Percentiles rank a stretch among this genome's conserved stretches.
These are phyloP conservation scores for Mayamaea pseudoterrestris DNA, from an alignment of 108 stramenopile genomes.

Conservation along the genomic window DNA sequence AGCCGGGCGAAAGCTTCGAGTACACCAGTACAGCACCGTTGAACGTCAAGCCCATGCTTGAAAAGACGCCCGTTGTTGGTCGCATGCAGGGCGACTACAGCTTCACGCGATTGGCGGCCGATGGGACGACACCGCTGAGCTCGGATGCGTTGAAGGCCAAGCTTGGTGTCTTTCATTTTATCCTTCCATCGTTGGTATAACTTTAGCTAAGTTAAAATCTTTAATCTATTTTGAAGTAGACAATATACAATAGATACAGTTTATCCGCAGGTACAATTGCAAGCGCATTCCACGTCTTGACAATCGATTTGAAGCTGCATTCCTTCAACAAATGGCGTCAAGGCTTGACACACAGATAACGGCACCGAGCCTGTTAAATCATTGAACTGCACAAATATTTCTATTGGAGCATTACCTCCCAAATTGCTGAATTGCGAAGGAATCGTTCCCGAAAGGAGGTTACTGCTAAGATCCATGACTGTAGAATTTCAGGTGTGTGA, in stretches of 20 bases:
- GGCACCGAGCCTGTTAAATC: too few species aligned
- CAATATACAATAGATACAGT: too few species aligned
- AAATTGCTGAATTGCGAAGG: not conserved
- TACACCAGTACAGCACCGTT: slow-evolving; percentile 83
- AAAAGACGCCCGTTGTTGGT: slow-evolving; percentile 78
- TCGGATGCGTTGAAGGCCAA: slow-evolving; percentile 76
- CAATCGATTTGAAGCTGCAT: too few species aligned
- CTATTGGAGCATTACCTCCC: too few species aligned
- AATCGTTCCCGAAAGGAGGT: not conserved
- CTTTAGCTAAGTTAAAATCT: too few species aligned
- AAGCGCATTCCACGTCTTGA: too few species aligned
- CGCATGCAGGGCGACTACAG: slow-evolving; percentile 83
- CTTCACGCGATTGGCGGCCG: slow-evolving; percentile 61
- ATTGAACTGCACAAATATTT: too few species aligned
- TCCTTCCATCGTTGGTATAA: slow-evolving; percentile 42
- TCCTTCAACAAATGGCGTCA: too few species aligned
- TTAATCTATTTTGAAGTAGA: too few species aligned
- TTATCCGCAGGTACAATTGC: too few species aligned
- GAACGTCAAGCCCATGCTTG: slow-evolving; percentile 63
- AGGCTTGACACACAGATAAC: too few species aligned
- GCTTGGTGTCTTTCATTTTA: slow-evolving; percentile 78
- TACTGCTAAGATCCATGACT: not conserved
- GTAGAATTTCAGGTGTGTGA: too few species aligned
- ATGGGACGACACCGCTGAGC: slow-evolving; percentile 59
- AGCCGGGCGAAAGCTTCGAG: slow-evolving; percentile 87